phyloP scores from a whole-genome alignment of 768 basidiomycete genomes.

The Hirschioporus abietinus region DNA sequence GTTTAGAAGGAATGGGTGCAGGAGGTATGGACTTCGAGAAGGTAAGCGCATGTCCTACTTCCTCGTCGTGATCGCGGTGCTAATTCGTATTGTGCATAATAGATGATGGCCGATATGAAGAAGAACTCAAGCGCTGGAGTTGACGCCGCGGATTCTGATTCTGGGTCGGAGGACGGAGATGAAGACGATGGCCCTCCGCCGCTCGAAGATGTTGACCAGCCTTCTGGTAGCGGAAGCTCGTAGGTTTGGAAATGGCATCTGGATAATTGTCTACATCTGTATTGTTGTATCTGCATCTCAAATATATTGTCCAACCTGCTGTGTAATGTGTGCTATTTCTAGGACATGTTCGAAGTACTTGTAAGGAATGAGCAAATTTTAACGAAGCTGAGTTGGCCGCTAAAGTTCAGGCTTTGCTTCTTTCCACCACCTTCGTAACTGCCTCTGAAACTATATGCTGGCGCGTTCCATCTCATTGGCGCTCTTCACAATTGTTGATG shows the following conservation, averaged over 20 bases:
- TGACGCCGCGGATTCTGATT: conserved; percentile 34
- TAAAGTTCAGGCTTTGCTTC: background rate
- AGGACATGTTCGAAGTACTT: too few relatives aligned
- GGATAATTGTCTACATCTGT: background rate
- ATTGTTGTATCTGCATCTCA: background rate
- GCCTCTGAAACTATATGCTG: background rate
- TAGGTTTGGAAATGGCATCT: background rate
- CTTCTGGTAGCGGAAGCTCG: conserved; percentile 8
- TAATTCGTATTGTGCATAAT: conserved; percentile 10
- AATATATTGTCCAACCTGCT: background rate
- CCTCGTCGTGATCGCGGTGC: conserved; percentile 5
- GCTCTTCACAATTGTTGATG: background rate
- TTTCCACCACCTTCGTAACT: background rate
- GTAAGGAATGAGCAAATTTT: too few relatives aligned
- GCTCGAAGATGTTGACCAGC: conserved; percentile 60
- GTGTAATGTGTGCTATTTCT: background rate
- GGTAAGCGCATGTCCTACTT: conserved; percentile 30
- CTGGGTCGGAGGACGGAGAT: conserved; percentile 34
- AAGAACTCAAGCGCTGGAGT: conserved; percentile 20
- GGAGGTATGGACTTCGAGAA: conserved; percentile 59
- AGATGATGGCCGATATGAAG: conserved; percentile 40
- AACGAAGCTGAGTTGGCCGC: background rate
- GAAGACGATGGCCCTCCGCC: conserved; percentile 75
- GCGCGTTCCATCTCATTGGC: too few relatives aligned
- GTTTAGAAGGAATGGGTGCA: conserved; percentile 23